A percentile compares a stretch with the other conserved stretches of the same genome.
These are phyloP conservation scores for Grammothele lineata DNA, from an alignment of 768 basidiomycete genomes.

Conservation along the genomic window DNA sequence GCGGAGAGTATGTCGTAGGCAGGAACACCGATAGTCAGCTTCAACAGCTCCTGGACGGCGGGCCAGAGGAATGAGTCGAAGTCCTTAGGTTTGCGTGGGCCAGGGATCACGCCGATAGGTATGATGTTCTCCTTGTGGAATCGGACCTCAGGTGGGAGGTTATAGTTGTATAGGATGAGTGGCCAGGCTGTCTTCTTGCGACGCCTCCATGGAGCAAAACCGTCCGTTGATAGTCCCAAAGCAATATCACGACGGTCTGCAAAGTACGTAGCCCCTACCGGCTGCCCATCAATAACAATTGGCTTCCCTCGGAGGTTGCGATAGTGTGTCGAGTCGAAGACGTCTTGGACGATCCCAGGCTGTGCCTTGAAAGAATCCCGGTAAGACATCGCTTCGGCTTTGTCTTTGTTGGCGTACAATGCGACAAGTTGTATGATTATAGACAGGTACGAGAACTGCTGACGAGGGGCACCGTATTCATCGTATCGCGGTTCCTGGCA, in stretches of 20 bases:
- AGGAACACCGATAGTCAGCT: slow-evolving; percentile 33
- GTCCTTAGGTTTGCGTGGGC: slow-evolving; percentile 39
- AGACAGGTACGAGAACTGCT: slow-evolving; percentile 34
- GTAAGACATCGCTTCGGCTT: slow-evolving; percentile 28
- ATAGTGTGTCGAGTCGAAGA: slow-evolving; percentile 35
- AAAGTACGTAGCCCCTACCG: slow-evolving; percentile 30
- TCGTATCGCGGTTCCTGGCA: slow-evolving; percentile 29
- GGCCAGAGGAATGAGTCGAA: slow-evolving; percentile 36
- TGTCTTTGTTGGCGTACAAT: slow-evolving; percentile 17
- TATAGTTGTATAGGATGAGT: slow-evolving; percentile 39
- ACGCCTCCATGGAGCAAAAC: slow-evolving; percentile 35
- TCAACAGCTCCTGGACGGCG: slow-evolving; percentile 31
- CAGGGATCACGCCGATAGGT: slow-evolving; percentile 40
- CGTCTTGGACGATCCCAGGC: slow-evolving; percentile 25
- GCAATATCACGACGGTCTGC: slow-evolving; percentile 35
- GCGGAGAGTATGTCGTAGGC: slow-evolving; percentile 28
- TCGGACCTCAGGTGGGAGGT: slow-evolving; percentile 36
- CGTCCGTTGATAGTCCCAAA: slow-evolving; percentile 37
- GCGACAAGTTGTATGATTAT: slow-evolving; percentile 33
- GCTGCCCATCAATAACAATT: slow-evolving; percentile 26
- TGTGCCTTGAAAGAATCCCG: slow-evolving; percentile 16
- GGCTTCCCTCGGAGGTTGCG: slow-evolving; percentile 14
- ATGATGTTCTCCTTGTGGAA: slow-evolving; percentile 34
- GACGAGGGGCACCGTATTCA: slow-evolving; percentile 18
- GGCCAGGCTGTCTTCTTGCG: slow-evolving; percentile 34